Percentiles rank a stretch among this genome's conserved stretches.
phyloP scores from a whole-genome alignment of 495 filamentous ascomycete genomes.

The Xylaria palmicola region DNA sequence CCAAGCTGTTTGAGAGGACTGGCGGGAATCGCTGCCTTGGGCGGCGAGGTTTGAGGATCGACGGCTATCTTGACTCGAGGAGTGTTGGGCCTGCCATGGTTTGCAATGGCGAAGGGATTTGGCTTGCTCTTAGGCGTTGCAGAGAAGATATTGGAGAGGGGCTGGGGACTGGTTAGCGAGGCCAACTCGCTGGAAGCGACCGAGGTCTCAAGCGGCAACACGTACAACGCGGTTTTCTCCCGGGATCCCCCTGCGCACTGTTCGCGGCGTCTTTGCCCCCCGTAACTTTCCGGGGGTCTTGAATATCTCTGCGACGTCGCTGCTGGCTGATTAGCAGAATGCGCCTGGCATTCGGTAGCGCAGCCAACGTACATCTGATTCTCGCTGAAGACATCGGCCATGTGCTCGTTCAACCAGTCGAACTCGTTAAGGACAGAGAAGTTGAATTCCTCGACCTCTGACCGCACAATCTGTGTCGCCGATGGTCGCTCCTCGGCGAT shows the following conservation, averaged over 20 bases:
- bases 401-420: conserved; percentile 96
- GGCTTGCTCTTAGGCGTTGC: conserved; percentile 44
- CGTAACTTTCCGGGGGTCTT: conserved; percentile 94
- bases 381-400: conserved; percentile 87
- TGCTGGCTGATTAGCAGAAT: conserved; percentile 45
- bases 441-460: conserved; percentile 82
- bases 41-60: conserved; percentile 27
- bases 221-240: conserved; percentile 68
- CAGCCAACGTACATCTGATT: conserved; percentile 68
- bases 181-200: conserved; percentile 7
- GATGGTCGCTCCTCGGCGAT: conserved; percentile 51
- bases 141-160: conserved; percentile 77
- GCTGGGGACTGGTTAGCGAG: conserved; percentile 54
- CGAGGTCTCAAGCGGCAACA: conserved; percentile 11
- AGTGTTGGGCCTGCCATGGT: conserved; percentile 33
- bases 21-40: conserved; percentile 7
- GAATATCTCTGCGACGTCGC: conserved; percentile 87
- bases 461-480: conserved; percentile 48
- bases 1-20: conserved; percentile 22
- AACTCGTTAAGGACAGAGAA: conserved; percentile 87
- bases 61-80: conserved; percentile 40
- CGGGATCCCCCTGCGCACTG: conserved; percentile 63
- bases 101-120: conserved; percentile 45
- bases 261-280: conserved; percentile 91
- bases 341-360: background rate